These are phyloP conservation scores for Pyrenophora tritici-repentis DNA, from an alignment of 2,329 filamentous ascomycete genomes.

Conservation along the genomic window DNA sequence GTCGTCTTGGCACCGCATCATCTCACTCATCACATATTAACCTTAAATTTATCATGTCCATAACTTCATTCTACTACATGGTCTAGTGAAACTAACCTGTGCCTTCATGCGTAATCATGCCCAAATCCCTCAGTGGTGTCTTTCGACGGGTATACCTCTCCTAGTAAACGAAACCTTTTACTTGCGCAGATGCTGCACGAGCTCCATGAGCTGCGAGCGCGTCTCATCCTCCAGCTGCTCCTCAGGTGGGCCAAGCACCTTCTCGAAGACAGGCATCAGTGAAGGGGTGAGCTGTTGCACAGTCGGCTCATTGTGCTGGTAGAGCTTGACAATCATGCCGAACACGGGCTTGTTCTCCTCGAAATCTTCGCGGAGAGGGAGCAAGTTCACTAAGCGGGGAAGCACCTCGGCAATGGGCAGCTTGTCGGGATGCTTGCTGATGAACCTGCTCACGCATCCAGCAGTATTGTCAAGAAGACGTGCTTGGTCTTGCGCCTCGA, in stretches of 20 bases:
- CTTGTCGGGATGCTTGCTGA: constrained; percentile 81
- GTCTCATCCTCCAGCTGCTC: constrained; percentile 78
- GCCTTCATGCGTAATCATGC: constrained; percentile 12
- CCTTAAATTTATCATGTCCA: constrained; percentile 1
- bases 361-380: constrained; percentile 90
- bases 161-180: constrained; percentile 29
- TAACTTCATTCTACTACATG: constrained; percentile 25
- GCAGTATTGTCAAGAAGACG: constrained; percentile 91
- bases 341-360: constrained; percentile 97
- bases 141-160: constrained; percentile 35
- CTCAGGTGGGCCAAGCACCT: constrained; percentile 72
- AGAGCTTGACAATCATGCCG: constrained; percentile 86
- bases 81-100: constrained; percentile 26
- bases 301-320: constrained; percentile 70
- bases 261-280: constrained; percentile 72
- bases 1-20: too few species aligned
- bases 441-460: constrained; percentile 90
- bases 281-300: constrained; percentile 72
- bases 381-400: constrained; percentile 74
- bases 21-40: not conserved
- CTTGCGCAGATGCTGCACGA: constrained; percentile 60
- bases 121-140: constrained; percentile 27
- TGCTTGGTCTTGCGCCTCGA: constrained; percentile 76
- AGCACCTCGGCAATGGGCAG: constrained; percentile 82
- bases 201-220: constrained; percentile 66